Conservation (phyloP, 2,329 filamentous ascomycete species). For the Colletotrichum filicis region DNA sequence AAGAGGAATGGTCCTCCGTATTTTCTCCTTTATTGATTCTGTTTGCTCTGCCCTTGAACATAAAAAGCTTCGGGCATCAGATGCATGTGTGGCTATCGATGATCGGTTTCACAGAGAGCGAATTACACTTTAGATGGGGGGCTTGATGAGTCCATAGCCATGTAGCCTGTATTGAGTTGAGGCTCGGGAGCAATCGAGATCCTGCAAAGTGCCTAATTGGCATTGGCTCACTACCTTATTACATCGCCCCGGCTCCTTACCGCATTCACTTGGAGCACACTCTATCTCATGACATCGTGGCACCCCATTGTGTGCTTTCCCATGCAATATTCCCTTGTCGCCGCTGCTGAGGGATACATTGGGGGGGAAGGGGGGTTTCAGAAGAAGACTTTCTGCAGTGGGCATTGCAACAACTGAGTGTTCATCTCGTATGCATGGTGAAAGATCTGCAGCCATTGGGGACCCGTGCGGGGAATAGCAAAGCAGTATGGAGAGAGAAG, state of each 20-base stretch:
- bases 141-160: slow-evolving; percentile 30
- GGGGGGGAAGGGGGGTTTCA: background rate
- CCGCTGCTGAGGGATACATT: too few species aligned
- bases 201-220: background rate
- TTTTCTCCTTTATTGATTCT: slow-evolving; percentile 32
- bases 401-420: background rate
- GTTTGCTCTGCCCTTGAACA: background rate
- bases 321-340: background rate
- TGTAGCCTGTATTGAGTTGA: background rate
- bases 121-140: slow-evolving; percentile 11
- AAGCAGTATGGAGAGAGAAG: background rate
- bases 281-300: background rate
- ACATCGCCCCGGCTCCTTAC: background rate
- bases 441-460: background rate
- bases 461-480: too few species aligned
- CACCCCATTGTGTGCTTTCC: background rate
- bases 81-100: slow-evolving; percentile 12
- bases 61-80: slow-evolving; percentile 14
- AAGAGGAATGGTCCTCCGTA: slow-evolving; percentile 24
- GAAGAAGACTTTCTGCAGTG: background rate
- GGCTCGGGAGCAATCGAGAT: background rate
- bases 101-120: background rate
- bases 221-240: background rate
- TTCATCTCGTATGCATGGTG: background rate
- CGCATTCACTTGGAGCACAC: background rate